Evolutionary conservation across 106 monocot species (phyloP).

Genomic region (Xerophyta viscosa): DNA sequence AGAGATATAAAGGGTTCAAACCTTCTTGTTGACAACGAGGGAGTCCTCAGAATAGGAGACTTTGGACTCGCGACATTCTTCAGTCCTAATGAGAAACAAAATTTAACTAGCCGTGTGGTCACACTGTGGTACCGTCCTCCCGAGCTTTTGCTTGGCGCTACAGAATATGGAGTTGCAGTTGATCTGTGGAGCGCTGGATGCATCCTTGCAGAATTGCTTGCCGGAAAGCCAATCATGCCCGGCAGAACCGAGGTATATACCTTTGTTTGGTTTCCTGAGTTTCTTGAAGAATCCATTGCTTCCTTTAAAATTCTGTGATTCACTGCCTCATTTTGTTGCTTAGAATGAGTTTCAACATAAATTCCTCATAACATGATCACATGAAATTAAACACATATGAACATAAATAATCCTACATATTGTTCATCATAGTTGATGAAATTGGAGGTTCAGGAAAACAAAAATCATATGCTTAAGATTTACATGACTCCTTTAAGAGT

Average conservation of each 20-base stretch:
- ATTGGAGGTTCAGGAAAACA: no score
- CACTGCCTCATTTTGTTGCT: no score
- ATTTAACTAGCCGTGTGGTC: slow-evolving; percentile 63
- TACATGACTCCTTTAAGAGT: no score
- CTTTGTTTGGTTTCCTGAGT: no score
- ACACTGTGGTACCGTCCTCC: slow-evolving; percentile 74
- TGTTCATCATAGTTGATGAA: no score
- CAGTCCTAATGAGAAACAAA: slow-evolving; percentile 41
- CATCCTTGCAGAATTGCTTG: slow-evolving; percentile 60
- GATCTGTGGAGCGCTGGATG: slow-evolving; percentile 75
- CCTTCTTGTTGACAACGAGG: slow-evolving; percentile 51
- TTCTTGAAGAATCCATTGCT: no score
- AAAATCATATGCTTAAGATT: no score
- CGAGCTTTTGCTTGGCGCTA: slow-evolving; percentile 61
- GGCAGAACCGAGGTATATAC: slow-evolving; percentile 66
- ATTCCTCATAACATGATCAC: no score
- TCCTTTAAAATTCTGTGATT: no score
- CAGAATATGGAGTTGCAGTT: slow-evolving; percentile 51
- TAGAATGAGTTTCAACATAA: no score
- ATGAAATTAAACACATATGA: no score
- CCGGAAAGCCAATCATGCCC: slow-evolving; percentile 70
- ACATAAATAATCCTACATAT: no score
- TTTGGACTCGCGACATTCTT: slow-evolving; percentile 71
- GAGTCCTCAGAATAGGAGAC: slow-evolving; percentile 60
- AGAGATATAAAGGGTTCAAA: slow-evolving; percentile 72